phyloP scores from a whole-genome alignment of 306 rosid genomes.

The Pyrus communis region DNA sequence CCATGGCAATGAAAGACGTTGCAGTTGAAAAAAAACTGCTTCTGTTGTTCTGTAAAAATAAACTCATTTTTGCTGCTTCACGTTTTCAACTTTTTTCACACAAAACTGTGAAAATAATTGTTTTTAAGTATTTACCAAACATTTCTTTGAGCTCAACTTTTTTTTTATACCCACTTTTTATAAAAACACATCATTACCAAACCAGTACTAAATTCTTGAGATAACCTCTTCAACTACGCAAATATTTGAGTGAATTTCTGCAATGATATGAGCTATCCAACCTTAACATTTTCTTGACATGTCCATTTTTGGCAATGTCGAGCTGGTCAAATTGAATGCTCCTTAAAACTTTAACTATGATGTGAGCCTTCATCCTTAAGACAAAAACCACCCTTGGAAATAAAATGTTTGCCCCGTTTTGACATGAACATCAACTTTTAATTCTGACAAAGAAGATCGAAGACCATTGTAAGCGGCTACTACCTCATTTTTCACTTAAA shows the following conservation, averaged over 20 bases:
- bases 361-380: conserved; percentile 29
- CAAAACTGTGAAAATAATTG: too few species aligned
- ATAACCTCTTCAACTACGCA: conserved; percentile 24
- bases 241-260: conserved; percentile 32
- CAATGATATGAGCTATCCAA: conserved; percentile 15
- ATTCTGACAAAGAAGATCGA: conserved; percentile 37
- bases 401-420: conserved; percentile 29
- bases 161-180: too few species aligned
- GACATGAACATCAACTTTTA: conserved; percentile 21
- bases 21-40: too few species aligned
- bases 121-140: too few species aligned
- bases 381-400: conserved; percentile 66
- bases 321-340: conserved; percentile 12
- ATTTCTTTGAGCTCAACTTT: too few species aligned
- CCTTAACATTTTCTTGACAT: not conserved
- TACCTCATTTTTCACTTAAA: conserved; percentile 22
- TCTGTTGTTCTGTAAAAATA: too few species aligned
- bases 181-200: too few species aligned
- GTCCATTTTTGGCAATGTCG: not conserved
- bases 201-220: conserved; percentile 22
- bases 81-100: too few species aligned
- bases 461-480: conserved; percentile 30
- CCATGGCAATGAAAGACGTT: conserved; percentile 44
- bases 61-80: too few species aligned
- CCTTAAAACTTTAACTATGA: conserved; percentile 18